Evolutionary conservation across 2,329 filamentous ascomycete genomes (phyloP), one percentile per base, ranked within the genome.

Genomic region (Colletotrichum scovillei): DNA sequence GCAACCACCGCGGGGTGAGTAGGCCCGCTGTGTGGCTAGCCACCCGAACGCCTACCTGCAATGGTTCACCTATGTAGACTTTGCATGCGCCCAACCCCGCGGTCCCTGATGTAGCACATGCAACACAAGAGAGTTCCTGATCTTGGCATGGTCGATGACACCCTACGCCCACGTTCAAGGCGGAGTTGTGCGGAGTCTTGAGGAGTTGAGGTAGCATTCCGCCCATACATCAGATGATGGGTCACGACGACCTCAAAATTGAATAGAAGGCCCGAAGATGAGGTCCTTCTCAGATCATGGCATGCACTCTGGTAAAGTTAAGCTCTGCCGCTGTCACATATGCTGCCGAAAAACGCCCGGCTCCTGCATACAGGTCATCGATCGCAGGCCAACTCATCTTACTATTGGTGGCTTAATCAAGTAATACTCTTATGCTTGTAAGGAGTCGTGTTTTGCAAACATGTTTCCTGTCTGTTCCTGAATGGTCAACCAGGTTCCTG

Each of bases 131-230:
- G 24, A 3, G 19, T 5, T 5, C 5, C 14, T 26, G 42, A 12
- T 7, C 24, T 42, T 24, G 5, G 32, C 19, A 22, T 46, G 24
- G 22, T 46, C 28, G 22, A 32, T 32, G 16, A 24, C 55, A 65
- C 35, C 42, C 12, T 49, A 8, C 1, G 32, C 9, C 9, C 16
- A 55, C 22, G 42, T 42, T 16, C 5, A 30, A 19, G 60, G 70
- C 67, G 70, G 70, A 73, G 70, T 70, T 70, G 38, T 52, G 70
- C 67, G 67, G 67, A 73, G 70, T 73, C 22, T 38, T 14, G 4
- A 32, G 32, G 12, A 4, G 14, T 19, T 32, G 49, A 30, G 70
- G 60, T 70, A 22, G 19, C 56, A 64, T 64, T 22, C 55, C 22
- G 56, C 26, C 67, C 35, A 32, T 35, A 11, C 55, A 69, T 73